Base-by-base conservation (phyloP, 1,284 basidiomycete genomes). In the Chiua sp. region DNA sequence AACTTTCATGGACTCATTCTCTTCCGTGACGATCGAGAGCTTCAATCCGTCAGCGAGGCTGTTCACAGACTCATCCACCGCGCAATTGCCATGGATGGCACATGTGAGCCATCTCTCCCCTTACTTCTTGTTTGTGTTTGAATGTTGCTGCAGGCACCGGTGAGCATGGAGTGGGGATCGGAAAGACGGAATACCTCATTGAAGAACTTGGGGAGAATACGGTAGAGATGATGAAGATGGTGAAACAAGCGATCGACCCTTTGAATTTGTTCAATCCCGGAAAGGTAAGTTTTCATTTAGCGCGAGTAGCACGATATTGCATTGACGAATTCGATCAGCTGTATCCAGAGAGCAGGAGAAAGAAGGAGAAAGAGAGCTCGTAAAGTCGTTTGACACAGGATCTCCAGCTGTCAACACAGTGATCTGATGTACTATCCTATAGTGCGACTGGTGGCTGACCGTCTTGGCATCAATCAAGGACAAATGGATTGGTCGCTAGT, bases 241-340 rank as follows among this genome's bases (percentile, higher is more conserved):
- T 95, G 63, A 96, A 95, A 75, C 77, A 76, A 46, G 82, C 87
- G 4, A 79, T 95, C 28, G 93, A 94, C 74, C 92, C 93, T 4
- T 67, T 86, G 51, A 85, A 89, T 65, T 80, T 96, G 61, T 81
- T 94, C 76, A 95, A 95, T 72, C 93, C 93, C 2, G 90, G 89
- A 42, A 94, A 94, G 81, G 88, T 85, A 59, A 62, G 60, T 10
- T 52, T 44, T 26, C 5, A 28, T 32, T 7, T 16, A 8, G 22
- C 6, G 28, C 2, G 32, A 44, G 11, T 44, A n/a, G 20, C 48
- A 47, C 47, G 28, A 11, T 8, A 3, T 42, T 37, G 20, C 11
- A 39, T 35, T 66, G 44, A 72, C 47, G 47, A 53, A 6, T 11
- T 6, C 13, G 4, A 15, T 15, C 47, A 70, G 68, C 30, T 72